These are phyloP conservation scores for Diversispora epigaea DNA, from an alignment of 192 early-diverging fungal species.

Conservation along the genomic window DNA sequence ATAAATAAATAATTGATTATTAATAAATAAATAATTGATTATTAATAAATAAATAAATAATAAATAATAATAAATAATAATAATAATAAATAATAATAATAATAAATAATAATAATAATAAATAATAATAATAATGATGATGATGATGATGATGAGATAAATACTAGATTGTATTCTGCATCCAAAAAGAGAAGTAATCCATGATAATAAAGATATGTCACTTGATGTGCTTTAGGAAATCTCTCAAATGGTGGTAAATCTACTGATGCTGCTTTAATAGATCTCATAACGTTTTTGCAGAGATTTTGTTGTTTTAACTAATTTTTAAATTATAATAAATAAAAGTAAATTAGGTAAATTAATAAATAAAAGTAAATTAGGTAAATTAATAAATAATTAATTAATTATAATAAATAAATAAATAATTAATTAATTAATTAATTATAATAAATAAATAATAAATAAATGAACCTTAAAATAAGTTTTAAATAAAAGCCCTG, in stretches of 20 bases:
- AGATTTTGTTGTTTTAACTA: constrained; percentile 77
- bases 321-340: background rate
- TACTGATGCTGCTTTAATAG: constrained; percentile 54
- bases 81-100: background rate
- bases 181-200: constrained; percentile 86
- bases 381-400: no score
- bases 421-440: background rate
- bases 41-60: no score
- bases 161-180: constrained; percentile 72
- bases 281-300: constrained; percentile 78
- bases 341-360: no score
- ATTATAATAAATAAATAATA: constrained; percentile 16
- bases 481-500: constrained; percentile 80
- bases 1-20: background rate
- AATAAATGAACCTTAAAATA: constrained; percentile 72
- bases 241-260: constrained; percentile 73
- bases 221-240: constrained; percentile 84
- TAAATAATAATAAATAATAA: background rate
- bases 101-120: background rate
- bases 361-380: no score
- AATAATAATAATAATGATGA: background rate
- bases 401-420: background rate
- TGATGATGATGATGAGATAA: no score
- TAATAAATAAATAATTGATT: background rate
- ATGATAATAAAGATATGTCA: constrained; percentile 83